Percentiles rank a stretch among this genome's conserved stretches.
Evolutionary conservation across 352 stramenopile species (phyloP).

Genomic region (Globisporangium abappressorium): DNA sequence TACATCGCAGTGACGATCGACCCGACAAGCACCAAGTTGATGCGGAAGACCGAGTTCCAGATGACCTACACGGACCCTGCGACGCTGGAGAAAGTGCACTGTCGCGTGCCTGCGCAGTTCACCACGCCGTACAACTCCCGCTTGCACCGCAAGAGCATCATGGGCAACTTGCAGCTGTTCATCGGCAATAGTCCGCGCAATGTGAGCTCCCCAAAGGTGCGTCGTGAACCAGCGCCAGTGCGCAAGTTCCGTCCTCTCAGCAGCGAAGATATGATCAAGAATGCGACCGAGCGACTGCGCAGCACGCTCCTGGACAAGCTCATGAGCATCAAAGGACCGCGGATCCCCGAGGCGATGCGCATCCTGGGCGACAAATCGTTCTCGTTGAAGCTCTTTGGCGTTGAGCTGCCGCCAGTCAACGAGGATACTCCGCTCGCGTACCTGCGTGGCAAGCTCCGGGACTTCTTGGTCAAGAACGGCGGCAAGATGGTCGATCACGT

Average conservation of each 20-base stretch:
- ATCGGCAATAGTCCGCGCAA: slow-evolving; percentile 69
- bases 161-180: slow-evolving; percentile 54
- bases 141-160: slow-evolving; percentile 38
- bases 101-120: slow-evolving; percentile 24
- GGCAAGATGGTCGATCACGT: slow-evolving; percentile 60
- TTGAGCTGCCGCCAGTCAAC: slow-evolving; percentile 53
- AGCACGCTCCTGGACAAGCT: slow-evolving; percentile 54
- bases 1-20: slow-evolving; percentile 60
- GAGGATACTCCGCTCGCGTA: slow-evolving; percentile 67
- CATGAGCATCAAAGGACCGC: slow-evolving; percentile 46
- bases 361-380: slow-evolving; percentile 53
- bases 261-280: slow-evolving; percentile 13
- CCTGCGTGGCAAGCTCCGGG: slow-evolving; percentile 43
- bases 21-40: slow-evolving; percentile 22
- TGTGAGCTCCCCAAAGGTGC: slow-evolving; percentile 28
- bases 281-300: slow-evolving; percentile 49
- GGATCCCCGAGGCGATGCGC: slow-evolving; percentile 49
- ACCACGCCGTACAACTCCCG: slow-evolving; percentile 22
- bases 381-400: slow-evolving; percentile 47
- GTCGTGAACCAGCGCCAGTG: slow-evolving; percentile 12
- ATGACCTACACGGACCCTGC: slow-evolving; percentile 49
- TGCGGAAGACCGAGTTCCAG: slow-evolving; percentile 45
- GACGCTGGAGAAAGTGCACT: slow-evolving; percentile 45
- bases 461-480: slow-evolving; percentile 53
- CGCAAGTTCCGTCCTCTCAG: slow-evolving; percentile 24